These are phyloP conservation scores for Agrostemma githago DNA, from an alignment of 148 eudicot genomes.

Conservation along the genomic window DNA sequence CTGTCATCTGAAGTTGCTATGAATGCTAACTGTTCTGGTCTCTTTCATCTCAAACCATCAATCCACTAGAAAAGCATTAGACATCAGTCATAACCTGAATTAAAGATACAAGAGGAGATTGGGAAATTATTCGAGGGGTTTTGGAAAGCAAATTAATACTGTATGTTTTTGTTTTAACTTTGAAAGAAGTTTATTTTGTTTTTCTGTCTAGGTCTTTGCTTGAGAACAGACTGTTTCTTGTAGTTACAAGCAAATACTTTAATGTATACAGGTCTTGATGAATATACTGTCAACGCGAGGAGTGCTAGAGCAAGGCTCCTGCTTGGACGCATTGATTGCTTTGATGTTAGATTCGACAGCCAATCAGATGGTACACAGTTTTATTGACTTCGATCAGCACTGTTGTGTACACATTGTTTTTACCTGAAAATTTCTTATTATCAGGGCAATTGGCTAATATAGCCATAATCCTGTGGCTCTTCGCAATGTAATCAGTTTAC, in stretches of 20 bases:
- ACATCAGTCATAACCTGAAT: no score
- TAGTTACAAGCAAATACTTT: background rate
- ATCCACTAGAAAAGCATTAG: background rate
- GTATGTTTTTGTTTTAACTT: background rate
- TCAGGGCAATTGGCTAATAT: background rate
- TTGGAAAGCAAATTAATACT: background rate
- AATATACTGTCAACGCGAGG: slow-evolving; percentile 79
- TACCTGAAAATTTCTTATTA: background rate
- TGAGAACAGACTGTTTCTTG: slow-evolving; percentile 2
- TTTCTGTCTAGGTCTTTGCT: background rate
- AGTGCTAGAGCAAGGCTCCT: slow-evolving; percentile 84
- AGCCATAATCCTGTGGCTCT: background rate
- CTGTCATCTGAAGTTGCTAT: background rate
- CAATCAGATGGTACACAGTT: slow-evolving; percentile 70
- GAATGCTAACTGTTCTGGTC: background rate
- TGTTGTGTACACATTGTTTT: background rate
- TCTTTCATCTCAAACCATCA: slow-evolving; percentile 2
- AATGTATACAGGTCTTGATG: slow-evolving; percentile 63
- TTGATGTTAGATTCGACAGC: slow-evolving; percentile 87
- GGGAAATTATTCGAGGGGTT: background rate
- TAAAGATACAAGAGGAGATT: background rate
- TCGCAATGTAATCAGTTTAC: background rate
- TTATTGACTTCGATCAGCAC: background rate
- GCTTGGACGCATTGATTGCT: slow-evolving; percentile 88
- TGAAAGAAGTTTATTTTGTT: background rate